Evolutionary conservation across 2,329 filamentous ascomycete genomes (phyloP), one percentile per base, ranked within the genome.

Genomic region (Colletotrichum cereale): DNA sequence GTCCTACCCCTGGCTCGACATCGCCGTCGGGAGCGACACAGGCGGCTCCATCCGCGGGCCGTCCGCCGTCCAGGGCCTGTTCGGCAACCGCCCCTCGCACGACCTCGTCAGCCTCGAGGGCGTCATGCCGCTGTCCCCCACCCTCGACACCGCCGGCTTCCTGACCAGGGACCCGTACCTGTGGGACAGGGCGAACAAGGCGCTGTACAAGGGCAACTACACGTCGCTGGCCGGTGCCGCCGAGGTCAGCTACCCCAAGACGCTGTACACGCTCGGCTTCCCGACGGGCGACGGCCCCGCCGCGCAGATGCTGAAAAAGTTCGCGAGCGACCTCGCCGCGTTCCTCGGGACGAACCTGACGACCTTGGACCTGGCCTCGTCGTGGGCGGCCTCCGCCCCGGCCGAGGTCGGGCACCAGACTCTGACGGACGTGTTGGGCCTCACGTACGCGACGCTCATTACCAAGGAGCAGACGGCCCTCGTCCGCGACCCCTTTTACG

Each of bases 11-110:
- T 86, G 84, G 84, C 76, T 86, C 0, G 84, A 86, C 66, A 75
- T 84, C 42, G 82, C 79, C 5, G 76, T 85, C 24, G 84, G 84
- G 1, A 82, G 78, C 31, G 84, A 85, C 67, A 87, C 84, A 2
- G 85, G 83, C 4, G 83, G 83, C 6, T 83, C 80, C 5, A 85
- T 87, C 65, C 80, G 85, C n/a, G 80, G 83, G 0, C 86, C 86
- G 0, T 82, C 84, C 2, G 79, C 78, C 0, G 77, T 80, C 0
- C 79, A 83, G 29, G 86, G 85, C 1, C 70, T 84, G 0, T 86
- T 84, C 44, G 86, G 84, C 0, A 84, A 85, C 71, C 78, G 85
- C 0, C 85, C 85, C 0, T 82, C 81, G 56, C 81, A 83, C 7
- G 81, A 77, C 0, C 76, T 84, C 5, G 81, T 86, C 5, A 74